Evolutionary conservation across 192 early-diverging fungal genomes (phyloP), one percentile per base, ranked within the genome.

Genomic region (Linnemannia elongata): DNA sequence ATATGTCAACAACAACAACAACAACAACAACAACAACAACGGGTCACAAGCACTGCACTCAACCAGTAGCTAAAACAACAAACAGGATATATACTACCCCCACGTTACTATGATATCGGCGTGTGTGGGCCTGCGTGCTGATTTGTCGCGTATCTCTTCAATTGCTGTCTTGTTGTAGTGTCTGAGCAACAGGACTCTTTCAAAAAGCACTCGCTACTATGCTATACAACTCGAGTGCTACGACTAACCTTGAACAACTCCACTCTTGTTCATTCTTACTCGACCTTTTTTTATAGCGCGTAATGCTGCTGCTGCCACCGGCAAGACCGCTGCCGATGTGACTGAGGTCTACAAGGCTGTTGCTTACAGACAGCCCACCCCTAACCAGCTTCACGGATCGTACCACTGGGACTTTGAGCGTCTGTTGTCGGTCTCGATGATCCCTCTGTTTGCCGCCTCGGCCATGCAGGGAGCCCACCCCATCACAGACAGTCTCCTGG

Each of bases 371-470:
- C 79, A 88, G 81, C 93, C 89, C 22, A 49, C 83, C 6, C 82
- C 91, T 33, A 91, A 94, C 89, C 92, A 92, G 80, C 89, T 94
- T 54, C 93, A 96, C 84, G 98, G 98, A 33, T 96, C 96, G 57
- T 96, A 97, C 89, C 98, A 99, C 92, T 99, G 98, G 98, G 93
- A 95, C 92, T 92, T 95, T 85, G 98, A 99, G 87, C 97, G 98
- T 63, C 93, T 92, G n/a, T 86, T 97, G 30, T 93, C 95, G 60
- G 35, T 96, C 52, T 92, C 94, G 33, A 82, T 95, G 75, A 82
- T 97, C 35, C 97, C 97, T 33, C 86, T 98, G 36, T 86, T 97
- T 60, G 93, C 89, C 22, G 93, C 94, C n/a, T 95, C 96, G 49
- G 89, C 96, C 55, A 81, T 94, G 76, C 89, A 93, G 45, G 98